Evolutionary conservation across 441 rosid genomes (phyloP).

Genomic region (Croton laevigatus): DNA sequence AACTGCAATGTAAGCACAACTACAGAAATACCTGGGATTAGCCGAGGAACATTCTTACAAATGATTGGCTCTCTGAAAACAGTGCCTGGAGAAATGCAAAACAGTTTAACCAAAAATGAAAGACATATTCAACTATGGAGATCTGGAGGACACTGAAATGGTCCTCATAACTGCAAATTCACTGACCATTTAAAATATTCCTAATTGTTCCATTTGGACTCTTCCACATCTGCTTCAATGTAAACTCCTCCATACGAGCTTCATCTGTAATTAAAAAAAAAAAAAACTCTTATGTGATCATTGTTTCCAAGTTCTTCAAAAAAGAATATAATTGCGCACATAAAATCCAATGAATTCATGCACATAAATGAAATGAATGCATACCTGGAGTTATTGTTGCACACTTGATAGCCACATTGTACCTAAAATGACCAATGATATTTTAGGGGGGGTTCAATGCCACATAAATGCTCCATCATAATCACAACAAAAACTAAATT

Average conservation of each 20-base stretch:
- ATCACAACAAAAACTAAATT: neutral
- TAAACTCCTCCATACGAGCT: slow-evolving; percentile 71
- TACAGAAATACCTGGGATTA: slow-evolving; percentile 56
- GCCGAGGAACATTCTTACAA: slow-evolving; percentile 68
- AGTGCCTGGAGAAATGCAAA: slow-evolving; percentile 50
- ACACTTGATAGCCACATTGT: slow-evolving; percentile 94
- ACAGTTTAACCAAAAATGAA: slow-evolving; percentile 2
- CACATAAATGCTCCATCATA: slow-evolving; percentile 2
- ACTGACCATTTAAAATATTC: slow-evolving; percentile 74
- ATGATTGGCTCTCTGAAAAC: slow-evolving; percentile 89
- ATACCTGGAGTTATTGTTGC: slow-evolving; percentile 93
- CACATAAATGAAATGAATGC: slow-evolving; percentile 1
- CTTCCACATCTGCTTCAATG: slow-evolving; percentile 82
- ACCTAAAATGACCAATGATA: slow-evolving; percentile 40
- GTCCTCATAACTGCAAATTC: neutral
- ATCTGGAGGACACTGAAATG: neutral
- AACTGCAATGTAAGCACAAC: slow-evolving; percentile 11
- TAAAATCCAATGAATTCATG: neutral
- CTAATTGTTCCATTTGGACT: slow-evolving; percentile 91
- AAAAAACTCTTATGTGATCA: slow-evolving; percentile 1
- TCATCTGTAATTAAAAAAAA: slow-evolving; percentile 48
- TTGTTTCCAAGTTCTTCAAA: neutral
- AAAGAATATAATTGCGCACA: neutral
- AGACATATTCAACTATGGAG: neutral
- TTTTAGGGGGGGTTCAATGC: neutral